Base-by-base conservation (phyloP, 345 rosid genomes). In the Isatis tinctoria region DNA sequence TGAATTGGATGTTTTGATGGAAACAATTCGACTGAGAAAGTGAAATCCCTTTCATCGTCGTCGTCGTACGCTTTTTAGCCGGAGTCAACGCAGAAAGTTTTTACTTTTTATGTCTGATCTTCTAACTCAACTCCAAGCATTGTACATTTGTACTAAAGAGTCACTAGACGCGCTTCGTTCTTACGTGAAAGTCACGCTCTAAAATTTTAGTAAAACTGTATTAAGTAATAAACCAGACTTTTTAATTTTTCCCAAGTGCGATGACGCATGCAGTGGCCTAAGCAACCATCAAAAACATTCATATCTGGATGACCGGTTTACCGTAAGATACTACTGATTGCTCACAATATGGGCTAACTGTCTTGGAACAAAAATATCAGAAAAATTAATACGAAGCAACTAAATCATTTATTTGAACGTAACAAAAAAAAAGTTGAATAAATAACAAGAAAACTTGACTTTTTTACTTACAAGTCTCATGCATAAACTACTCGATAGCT, bases 21-120 rank as follows among this genome's bases (percentile, higher is more conserved):
- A 54, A 27, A 70, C 36, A 63, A 68, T 10, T 76, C 53, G 80
- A 65, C 24, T 76, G 81, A 56, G 83, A 74, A 27, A 85, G 56
- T 44, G 83, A 48, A 10, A 76, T 28, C 39, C 77, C 80, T 74
- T 58, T 80, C 88, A 78, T 81, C 60, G 17, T 79, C 65, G 35
- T 54, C 57, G 18, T 41, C 33, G 10, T 41, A 11, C 0, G 44
- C 12, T 51, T 26, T 51, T 28, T 20, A 1, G 45, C 16, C 48
- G 5, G 36, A 20, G 52, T 74, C 72, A 56, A 33, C 33, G 62
- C 24, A 5, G 13, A 32, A 33, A 17, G 6, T n/a, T 48, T 26
- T 27, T 41, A 20, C 22, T 66, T 28, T 27, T 27, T 27, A 0
- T 24, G 26, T 40, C 10, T 8, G 66, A 39, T 18, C 26, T 7